Percentiles rank a stretch among this genome's conserved stretches.
These are phyloP conservation scores for Salicornia ramosissima DNA, from an alignment of 148 eudicot species.

Conservation along the genomic window DNA sequence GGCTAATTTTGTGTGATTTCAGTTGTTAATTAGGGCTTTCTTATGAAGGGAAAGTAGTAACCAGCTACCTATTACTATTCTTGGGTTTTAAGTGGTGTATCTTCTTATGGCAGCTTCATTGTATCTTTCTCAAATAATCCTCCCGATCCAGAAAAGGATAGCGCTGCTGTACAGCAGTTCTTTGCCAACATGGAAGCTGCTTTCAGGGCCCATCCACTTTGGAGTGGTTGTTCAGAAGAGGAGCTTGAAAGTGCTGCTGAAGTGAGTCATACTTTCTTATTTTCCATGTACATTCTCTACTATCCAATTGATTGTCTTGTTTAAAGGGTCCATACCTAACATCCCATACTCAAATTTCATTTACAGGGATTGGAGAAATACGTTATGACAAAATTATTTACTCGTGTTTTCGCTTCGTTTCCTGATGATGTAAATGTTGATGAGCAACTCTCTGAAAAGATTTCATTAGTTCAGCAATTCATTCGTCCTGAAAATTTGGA, in stretches of 20 bases:
- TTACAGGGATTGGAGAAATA: conserved; percentile 93
- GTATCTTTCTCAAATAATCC: conserved; percentile 77
- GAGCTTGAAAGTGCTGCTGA: conserved; percentile 96
- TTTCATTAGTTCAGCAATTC: conserved; percentile 80
- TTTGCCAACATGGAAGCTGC: conserved; percentile 89
- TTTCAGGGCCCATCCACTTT: conserved; percentile 84
- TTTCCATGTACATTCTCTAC: neutral
- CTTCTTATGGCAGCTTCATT: conserved; percentile 64
- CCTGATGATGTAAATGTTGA: conserved; percentile 76
- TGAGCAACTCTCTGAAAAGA: conserved; percentile 72
- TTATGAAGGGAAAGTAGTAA: neutral
- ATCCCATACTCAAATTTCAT: conserved; percentile 12
- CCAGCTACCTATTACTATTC: neutral
- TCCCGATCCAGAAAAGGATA: conserved; percentile 86
- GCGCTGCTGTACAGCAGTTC: conserved; percentile 88
- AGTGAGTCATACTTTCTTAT: conserved; percentile 39
- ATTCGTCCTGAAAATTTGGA: conserved; percentile 88
- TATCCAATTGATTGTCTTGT: neutral
- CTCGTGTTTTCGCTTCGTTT: conserved; percentile 72
- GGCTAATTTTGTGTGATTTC: neutral
- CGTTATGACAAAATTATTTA: conserved; percentile 86
- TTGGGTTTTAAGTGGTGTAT: conserved; percentile 10
- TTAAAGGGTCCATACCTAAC: neutral
- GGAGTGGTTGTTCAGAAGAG: conserved; percentile 93
- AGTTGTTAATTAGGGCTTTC: neutral